Base-by-base conservation (phyloP, 768 basidiomycete species). In the Coprinopsis cinerea region DNA sequence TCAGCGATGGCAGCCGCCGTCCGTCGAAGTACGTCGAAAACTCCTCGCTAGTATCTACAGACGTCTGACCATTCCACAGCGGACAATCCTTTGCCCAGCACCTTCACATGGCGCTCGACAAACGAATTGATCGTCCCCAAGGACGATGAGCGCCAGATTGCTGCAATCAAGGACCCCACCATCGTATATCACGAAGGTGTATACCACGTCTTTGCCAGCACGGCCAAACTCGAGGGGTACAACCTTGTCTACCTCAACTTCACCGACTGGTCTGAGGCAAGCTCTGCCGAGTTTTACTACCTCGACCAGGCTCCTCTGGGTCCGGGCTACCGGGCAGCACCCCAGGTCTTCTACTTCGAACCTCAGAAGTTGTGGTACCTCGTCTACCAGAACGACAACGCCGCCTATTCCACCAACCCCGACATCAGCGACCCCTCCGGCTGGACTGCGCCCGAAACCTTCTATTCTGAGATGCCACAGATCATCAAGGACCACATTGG, bases 301-400 rank as follows among this genome's bases (percentile, higher is more conserved):
- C 55, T 59, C 27, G 50, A 57, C 25, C 46, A 57, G 45, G 43
- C 56, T 0, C 41, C 34, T 3, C 51, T 59, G 15, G 57, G 57
- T 3, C 28, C 55, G 5, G 57, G 57, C 4, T 58, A 58, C 42
- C 49, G 55, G 10, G 57, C 55, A 2, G 55, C 58, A 9, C 58
- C 58, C 9, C 30, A 55, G 35, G 36, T 57, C 40, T 55, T 59
- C 50, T 59, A 53, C 42, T 59, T 59, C 40, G 52, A 56, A 3
- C 59, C 56, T 0, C 52, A 59, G 43, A 57, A 51, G 4, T 28
- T 55, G n/a, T 59, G 59, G 59, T 54, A 55, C 34, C 51, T 59
- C n/a, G 50, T 56, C 32, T 57, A 50, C 47, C 56, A 59, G 53
- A 51, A 56, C 34, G 53, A 51, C 30, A 55, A 55, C 30, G 55